Base-by-base conservation (phyloP, 2,329 filamentous ascomycete species). In the Podosphaera xanthii region DNA sequence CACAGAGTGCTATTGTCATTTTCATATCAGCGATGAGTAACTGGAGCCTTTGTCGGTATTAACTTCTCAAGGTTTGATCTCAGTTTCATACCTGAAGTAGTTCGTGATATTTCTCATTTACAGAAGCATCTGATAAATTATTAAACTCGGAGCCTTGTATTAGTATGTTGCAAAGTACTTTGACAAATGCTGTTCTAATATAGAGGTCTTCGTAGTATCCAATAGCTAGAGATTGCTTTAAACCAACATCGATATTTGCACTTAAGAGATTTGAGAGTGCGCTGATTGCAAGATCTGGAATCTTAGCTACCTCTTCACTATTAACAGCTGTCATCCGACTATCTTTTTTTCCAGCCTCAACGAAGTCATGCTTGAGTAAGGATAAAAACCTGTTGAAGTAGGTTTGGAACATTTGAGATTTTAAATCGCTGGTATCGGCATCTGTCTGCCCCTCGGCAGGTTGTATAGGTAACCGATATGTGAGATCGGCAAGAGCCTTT, bases 121-220 rank as follows among this genome's bases (percentile, higher is more conserved):
- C 79, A 14, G 81, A 80, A 10, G 78, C 76, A 68, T 86, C 82
- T 1, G 81, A 83, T 36, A 86, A 68, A 59, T 81, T 83, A 65
- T 77, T 84, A 66, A 86, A 85, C 66, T 86, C 82, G 0, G 82
- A 84, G 42, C 82, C 82, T 66, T 85, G 82, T n/a, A 83, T 76
- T 14, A 86, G 69, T 58, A 86, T 84, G 66, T 85, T 85, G 67
- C 81, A 83, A 4, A 86, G 73, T 14, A 86, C 82, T 63, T 81
- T 82, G 61, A 86, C 77, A 66, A 86, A 85, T 1, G 82, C 82
- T 4, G 81, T 84, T 58, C 82, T 76, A 60, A 85, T 84, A 64
- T 84, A 81, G 38, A 82, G 72, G 64, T 84, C 83, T 64, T 84
- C 81, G 64, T 86, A 81, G 65, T 86, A 86, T 10, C 82, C 82